phyloP scores from a whole-genome alignment of 2,329 filamentous ascomycete genomes.

The Akanthomyces muscarius region DNA sequence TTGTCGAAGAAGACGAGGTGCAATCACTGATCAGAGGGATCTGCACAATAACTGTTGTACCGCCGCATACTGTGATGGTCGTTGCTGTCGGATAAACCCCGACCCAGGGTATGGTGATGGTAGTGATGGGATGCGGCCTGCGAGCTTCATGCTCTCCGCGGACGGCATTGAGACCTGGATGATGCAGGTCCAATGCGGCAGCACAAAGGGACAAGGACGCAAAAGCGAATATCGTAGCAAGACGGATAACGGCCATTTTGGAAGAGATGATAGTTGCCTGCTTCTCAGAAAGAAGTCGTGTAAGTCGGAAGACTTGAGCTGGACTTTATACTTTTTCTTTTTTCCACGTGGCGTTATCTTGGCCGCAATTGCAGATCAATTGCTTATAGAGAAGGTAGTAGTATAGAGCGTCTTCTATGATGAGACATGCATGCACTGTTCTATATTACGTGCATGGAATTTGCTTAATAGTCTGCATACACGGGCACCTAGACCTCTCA shows the following conservation, averaged over 20 bases:
- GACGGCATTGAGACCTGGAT: background rate
- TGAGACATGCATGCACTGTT: background rate
- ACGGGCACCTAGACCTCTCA: background rate
- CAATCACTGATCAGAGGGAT: constrained; percentile 4
- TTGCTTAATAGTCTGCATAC: background rate
- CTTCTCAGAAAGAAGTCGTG: no score
- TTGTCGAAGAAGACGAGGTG: background rate
- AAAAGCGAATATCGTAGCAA: background rate
- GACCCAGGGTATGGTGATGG: constrained; percentile 11
- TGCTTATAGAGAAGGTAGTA: no score
- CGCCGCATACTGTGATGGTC: background rate
- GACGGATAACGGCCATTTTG: background rate
- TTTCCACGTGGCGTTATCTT: no score
- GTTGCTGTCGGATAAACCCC: background rate
- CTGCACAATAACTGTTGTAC: constrained; percentile 5
- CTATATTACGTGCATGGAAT: no score
- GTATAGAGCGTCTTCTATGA: no score
- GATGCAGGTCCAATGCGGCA: background rate
- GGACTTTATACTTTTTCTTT: background rate
- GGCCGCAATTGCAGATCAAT: background rate
- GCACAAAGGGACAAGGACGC: background rate
- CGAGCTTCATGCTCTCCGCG: background rate
- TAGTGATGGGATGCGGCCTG: background rate
- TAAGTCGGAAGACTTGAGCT: background rate
- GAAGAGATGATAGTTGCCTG: background rate